Evolutionary conservation across 345 rosid species (phyloP).

Genomic region (Carallia pectinifolia): DNA sequence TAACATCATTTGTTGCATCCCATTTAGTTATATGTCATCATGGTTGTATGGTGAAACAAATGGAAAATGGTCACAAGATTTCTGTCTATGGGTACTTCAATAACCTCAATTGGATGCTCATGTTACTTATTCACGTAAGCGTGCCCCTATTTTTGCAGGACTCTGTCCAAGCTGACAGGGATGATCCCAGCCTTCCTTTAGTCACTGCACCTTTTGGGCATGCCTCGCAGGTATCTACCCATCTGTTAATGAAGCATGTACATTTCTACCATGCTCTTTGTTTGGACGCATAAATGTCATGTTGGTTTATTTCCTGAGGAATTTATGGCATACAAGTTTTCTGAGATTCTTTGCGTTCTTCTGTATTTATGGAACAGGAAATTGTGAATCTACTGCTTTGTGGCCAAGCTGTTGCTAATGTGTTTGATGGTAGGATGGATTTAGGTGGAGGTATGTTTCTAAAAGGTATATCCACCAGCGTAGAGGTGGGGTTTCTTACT

Average conservation of each 20-base stretch:
- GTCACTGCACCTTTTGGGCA: constrained; percentile 99
- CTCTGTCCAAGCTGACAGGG: constrained; percentile 87
- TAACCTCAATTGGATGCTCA: background rate
- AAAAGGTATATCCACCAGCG: constrained; percentile 72
- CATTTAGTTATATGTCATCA: too few relatives aligned
- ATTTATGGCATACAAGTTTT: constrained; percentile 4
- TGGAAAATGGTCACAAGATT: background rate
- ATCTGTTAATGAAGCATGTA: background rate
- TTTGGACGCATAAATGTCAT: constrained; percentile 3
- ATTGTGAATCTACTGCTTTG: constrained; percentile 89
- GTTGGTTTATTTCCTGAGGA: background rate
- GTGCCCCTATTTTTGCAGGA: constrained; percentile 42
- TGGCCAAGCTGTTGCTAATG: constrained; percentile 96
- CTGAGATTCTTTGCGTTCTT: constrained; percentile 8
- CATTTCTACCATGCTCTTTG: too few relatives aligned
- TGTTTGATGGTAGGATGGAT: constrained; percentile 96
- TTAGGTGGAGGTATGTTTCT: constrained; percentile 94
- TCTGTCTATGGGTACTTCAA: background rate
- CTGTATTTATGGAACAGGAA: constrained; percentile 56
- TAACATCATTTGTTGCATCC: too few relatives aligned
- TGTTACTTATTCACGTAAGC: constrained; percentile 6
- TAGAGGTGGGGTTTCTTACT: constrained; percentile 97
- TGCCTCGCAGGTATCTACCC: constrained; percentile 84
- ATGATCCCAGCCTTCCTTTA: constrained; percentile 83
- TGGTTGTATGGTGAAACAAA: background rate